Evolutionary conservation across 2,329 filamentous ascomycete genomes (phyloP).

Genomic region (Cercospora zeae-maydis): DNA sequence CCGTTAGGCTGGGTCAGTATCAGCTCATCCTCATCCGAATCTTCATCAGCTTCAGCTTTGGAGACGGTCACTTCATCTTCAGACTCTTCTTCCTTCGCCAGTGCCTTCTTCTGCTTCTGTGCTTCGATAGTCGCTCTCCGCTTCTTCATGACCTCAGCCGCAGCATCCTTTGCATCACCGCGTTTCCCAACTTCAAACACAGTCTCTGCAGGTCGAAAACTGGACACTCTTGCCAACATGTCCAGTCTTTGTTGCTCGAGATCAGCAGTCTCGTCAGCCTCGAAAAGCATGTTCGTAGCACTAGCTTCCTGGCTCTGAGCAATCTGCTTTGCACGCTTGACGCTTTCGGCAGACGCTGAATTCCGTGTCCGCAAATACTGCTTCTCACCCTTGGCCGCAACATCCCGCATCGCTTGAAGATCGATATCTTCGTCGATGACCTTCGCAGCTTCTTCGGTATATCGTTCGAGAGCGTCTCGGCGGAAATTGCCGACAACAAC

Average conservation of each 20-base stretch:
- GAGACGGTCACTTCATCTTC: slow-evolving; percentile 34
- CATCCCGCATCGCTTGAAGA: slow-evolving; percentile 64
- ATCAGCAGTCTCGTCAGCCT: slow-evolving; percentile 56
- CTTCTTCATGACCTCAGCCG: slow-evolving; percentile 71
- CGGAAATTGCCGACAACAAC: slow-evolving; percentile 76
- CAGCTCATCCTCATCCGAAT: slow-evolving; percentile 39
- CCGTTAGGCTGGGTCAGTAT: slow-evolving; percentile 33
- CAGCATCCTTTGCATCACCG: slow-evolving; percentile 59
- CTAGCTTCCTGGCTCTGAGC: slow-evolving; percentile 67
- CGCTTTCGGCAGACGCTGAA: slow-evolving; percentile 84
- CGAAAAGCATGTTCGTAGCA: slow-evolving; percentile 75
- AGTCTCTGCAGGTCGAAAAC: slow-evolving; percentile 85
- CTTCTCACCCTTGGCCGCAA: slow-evolving; percentile 85
- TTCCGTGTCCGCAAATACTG: slow-evolving; percentile 88
- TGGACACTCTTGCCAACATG: slow-evolving; percentile 85
- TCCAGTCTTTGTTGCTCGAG: slow-evolving; percentile 70
- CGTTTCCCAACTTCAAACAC: slow-evolving; percentile 90
- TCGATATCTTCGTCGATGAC: slow-evolving; percentile 72
- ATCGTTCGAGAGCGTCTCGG: slow-evolving; percentile 68
- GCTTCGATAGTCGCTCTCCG: slow-evolving; percentile 66
- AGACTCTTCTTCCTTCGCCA: slow-evolving; percentile 16
- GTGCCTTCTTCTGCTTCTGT: slow-evolving; percentile 44
- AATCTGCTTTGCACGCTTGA: slow-evolving; percentile 77
- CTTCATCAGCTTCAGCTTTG: slow-evolving; percentile 45
- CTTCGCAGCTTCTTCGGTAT: slow-evolving; percentile 80